A percentile compares a stretch with the other conserved stretches of the same genome.
Conservation (phyloP, 805 yeast species). For the Vanderwaltozyma yarrowii region DNA sequence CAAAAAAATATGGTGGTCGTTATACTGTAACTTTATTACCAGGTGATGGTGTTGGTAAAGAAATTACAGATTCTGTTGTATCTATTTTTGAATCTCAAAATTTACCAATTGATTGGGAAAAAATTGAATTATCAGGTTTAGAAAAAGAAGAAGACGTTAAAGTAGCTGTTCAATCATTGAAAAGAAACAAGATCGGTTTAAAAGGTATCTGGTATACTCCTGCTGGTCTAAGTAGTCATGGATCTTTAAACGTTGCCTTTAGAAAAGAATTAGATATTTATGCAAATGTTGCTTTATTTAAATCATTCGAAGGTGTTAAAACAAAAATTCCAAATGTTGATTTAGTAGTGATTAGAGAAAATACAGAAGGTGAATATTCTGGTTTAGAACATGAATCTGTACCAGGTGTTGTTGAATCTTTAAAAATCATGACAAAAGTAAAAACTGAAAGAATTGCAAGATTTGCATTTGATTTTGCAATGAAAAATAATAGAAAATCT, state of each 20-base stretch:
- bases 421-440: slow-evolving; percentile 87
- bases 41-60: slow-evolving; percentile 97
- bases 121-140: slow-evolving; percentile 55
- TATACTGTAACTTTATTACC: slow-evolving; percentile 92
- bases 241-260: slow-evolving; percentile 89
- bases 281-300: slow-evolving; percentile 90
- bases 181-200: slow-evolving; percentile 93
- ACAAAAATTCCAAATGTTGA: slow-evolving; percentile 83
- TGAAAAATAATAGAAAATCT: slow-evolving; percentile 78
- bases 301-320: slow-evolving; percentile 88
- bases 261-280: slow-evolving; percentile 94
- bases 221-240: slow-evolving; percentile 60
- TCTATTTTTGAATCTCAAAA: slow-evolving; percentile 78
- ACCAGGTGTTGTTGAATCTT: slow-evolving; percentile 95
- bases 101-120: slow-evolving; percentile 92
- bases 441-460: slow-evolving; percentile 96
- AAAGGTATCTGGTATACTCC: slow-evolving; percentile 95
- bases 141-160: slow-evolving; percentile 51
- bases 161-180: slow-evolving; percentile 81
- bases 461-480: slow-evolving; percentile 93
- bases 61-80: slow-evolving; percentile 88
- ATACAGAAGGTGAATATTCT: slow-evolving; percentile 99
- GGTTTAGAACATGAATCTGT: slow-evolving; percentile 96
- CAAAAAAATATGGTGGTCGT: slow-evolving; percentile 90
- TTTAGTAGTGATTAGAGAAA: slow-evolving; percentile 93